phyloP scores from a whole-genome alignment of 345 rosid genomes.

The Schrenkiella parvula region DNA sequence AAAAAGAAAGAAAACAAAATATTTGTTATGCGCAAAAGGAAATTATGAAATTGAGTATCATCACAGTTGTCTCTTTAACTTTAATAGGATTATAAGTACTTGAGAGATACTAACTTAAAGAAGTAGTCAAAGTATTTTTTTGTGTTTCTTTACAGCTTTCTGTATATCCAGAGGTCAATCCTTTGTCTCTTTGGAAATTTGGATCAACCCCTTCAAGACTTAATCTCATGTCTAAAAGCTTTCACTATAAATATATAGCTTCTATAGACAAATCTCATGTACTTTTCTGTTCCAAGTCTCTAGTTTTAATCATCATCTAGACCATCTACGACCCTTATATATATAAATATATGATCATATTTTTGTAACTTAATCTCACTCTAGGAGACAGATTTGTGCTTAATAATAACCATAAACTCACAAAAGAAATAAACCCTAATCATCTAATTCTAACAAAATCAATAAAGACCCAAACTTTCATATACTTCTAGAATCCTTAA shows the following conservation, averaged over 20 bases:
- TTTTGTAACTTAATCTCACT: conserved; percentile 10
- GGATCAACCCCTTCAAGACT: conserved; percentile 24
- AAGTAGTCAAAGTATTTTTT: conserved; percentile 21
- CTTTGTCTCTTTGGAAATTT: conserved; percentile 21
- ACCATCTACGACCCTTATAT: conserved; percentile 1
- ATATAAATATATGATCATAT: conserved; percentile 4
- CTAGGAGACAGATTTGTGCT: not conserved
- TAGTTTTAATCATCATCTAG: conserved; percentile 27
- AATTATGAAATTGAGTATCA: conserved; percentile 18
- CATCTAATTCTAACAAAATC: not conserved
- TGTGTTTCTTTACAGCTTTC: conserved; percentile 24
- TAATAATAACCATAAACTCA: not conserved
- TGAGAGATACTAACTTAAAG: conserved; percentile 24
- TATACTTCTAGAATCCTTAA: not conserved
- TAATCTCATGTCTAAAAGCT: conserved; percentile 28
- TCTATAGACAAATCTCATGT: not conserved
- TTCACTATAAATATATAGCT: conserved; percentile 1
- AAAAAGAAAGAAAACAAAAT: not conserved
- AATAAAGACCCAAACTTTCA: conserved; percentile 2
- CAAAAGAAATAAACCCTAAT: conserved; percentile 15
- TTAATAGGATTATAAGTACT: conserved; percentile 21
- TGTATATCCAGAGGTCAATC: conserved; percentile 28
- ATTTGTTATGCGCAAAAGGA: not conserved
- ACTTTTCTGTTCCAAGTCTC: not conserved
- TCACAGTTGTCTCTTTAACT: conserved; percentile 31